Base-by-base conservation (phyloP, 2,329 filamentous ascomycete species). In the Penicillium hesseltinei region DNA sequence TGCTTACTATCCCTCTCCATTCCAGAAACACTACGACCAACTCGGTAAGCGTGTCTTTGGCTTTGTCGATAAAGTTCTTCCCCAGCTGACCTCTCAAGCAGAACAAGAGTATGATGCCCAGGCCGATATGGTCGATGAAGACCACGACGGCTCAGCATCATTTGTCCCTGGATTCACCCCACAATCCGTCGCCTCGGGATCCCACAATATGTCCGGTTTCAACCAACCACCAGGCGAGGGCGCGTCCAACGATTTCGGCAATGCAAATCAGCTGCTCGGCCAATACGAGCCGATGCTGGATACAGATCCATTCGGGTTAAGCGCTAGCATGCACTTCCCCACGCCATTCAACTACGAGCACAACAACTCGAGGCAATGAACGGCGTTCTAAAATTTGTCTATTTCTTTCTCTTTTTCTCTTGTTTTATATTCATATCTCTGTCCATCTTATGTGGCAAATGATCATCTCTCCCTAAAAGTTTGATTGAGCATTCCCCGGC, bases 31-130 rank as follows among this genome's bases (percentile, higher is more conserved):
- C 75, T 92, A 95, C 77, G 90, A 95, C 76, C 91, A 96, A 81
- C 86, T 97, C 75, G 93, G 93, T 89, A 91, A 90, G 92, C 27
- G 81, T 86, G 81, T 47, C 82, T 79, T 82, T 88, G 80, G 89
- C 84, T 81, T 73, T 78, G 1, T 75, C 40, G 2, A 10, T n/a
- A 5, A 4, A 17, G 7, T 7, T 19, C 6, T 35, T 39, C 33
- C 33, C 23, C 4, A 15, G 40, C 61, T 66, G 38, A 67, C 55
- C 36, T 36, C 70, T 82, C 27, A 56, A 56, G 81, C 80, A 97
- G 93, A 97, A 80, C 92, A 96, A 83, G 93, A 97, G 81, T 97
- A 97, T 78, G 92, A 97, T 74, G 89, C 91, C 54, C 90, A 91
- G 78, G 85, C 85, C 74, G 91, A 93, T 69, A 90, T 96, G 82